Conservation (phyloP, 164 flowering plant genomes). For the Taxillus chinensis region DNA sequence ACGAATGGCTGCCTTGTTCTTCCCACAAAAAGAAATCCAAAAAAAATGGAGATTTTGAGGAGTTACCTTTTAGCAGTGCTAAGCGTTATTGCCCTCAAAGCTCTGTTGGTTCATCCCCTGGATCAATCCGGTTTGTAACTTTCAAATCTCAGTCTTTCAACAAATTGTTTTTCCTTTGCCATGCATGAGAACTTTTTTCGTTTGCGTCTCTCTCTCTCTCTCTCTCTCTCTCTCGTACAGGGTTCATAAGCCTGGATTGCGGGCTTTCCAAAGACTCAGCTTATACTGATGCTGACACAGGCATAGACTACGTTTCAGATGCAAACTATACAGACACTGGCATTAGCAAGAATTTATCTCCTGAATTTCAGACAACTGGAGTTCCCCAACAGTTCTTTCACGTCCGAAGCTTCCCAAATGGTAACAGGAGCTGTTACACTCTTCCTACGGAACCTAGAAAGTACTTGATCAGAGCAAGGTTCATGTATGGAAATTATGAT, state of each 20-base stretch:
- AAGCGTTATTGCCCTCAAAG: not conserved
- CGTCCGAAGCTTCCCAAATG: slow-evolving; percentile 20
- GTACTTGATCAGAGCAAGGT: slow-evolving; percentile 20
- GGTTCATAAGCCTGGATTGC: slow-evolving; percentile 28
- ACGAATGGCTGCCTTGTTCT: not conserved
- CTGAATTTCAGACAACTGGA: not conserved
- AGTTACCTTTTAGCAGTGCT: not conserved
- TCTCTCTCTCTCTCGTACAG: not conserved
- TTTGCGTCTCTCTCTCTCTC: not conserved
- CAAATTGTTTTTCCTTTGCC: not conserved
- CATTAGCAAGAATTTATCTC: not conserved
- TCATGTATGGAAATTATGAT: slow-evolving; percentile 28
- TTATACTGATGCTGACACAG: slow-evolving; percentile 8
- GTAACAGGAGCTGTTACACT: slow-evolving; percentile 16
- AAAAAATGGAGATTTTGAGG: not conserved
- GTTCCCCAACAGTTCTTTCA: not conserved
- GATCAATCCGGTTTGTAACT: not conserved
- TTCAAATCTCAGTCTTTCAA: not conserved
- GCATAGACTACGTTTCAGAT: slow-evolving; percentile 16
- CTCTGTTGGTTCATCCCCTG: not conserved
- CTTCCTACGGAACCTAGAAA: not conserved
- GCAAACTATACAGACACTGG: slow-evolving; percentile 12
- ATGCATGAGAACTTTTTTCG: not conserved
- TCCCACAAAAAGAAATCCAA: not conserved
- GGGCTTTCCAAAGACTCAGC: slow-evolving; percentile 3